These are phyloP conservation scores for Leccinum rimulosum DNA, from an alignment of 768 basidiomycete genomes.

Conservation along the genomic window DNA sequence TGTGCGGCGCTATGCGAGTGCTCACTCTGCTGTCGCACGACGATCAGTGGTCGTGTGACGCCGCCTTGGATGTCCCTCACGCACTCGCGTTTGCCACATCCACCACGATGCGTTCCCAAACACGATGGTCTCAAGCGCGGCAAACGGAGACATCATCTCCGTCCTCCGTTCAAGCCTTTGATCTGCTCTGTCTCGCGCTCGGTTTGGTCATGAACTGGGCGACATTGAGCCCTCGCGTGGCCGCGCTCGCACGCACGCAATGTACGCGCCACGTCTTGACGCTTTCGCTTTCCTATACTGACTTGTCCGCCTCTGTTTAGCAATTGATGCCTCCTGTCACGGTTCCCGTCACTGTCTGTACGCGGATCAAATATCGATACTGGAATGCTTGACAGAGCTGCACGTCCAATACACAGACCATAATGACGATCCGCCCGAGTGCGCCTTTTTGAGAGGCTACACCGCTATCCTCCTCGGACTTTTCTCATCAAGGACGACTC, in stretches of 20 bases:
- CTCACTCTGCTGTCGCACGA: constrained; percentile 72
- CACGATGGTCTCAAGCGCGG: constrained; percentile 17
- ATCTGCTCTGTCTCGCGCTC: constrained; percentile 70
- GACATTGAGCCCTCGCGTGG: constrained; percentile 52
- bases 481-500: constrained; percentile 38
- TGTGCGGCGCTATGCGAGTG: constrained; percentile 60
- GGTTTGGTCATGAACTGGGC: constrained; percentile 77
- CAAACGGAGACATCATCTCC: constrained; percentile 2
- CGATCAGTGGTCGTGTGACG: constrained; percentile 52
- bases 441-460: constrained; percentile 65
- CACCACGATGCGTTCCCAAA: constrained; percentile 42
- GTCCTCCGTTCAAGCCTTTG: constrained; percentile 46
- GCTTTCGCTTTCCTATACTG: not conserved
- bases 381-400: constrained; percentile 50
- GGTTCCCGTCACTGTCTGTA: constrained; percentile 47
- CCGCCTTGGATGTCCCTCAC: constrained; percentile 45
- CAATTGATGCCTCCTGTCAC: constrained; percentile 49
- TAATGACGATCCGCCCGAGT: constrained; percentile 31
- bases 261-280: constrained; percentile 39
- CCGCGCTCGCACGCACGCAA: constrained; percentile 43
- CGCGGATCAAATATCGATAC: constrained; percentile 36
- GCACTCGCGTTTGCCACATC: constrained; percentile 50
- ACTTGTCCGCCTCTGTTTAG: constrained; percentile 32
- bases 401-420: constrained; percentile 40
- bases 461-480: constrained; percentile 71